These are phyloP conservation scores for Pichia rugopelliculosa DNA, from an alignment of 805 yeast species.

Conservation along the genomic window DNA sequence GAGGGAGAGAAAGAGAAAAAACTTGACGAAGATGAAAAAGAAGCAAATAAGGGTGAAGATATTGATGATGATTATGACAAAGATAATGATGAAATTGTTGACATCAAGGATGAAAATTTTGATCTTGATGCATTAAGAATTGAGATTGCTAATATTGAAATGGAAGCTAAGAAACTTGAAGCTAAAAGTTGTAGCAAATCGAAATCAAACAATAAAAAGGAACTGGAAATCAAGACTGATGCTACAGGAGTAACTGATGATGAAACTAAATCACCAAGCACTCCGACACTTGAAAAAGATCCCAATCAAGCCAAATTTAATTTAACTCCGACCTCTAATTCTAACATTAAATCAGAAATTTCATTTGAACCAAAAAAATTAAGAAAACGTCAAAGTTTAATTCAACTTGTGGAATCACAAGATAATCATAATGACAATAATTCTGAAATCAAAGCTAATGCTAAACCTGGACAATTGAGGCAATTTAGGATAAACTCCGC, in stretches of 20 bases:
- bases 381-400: slow-evolving; percentile 5
- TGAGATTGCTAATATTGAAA: slow-evolving; percentile 40
- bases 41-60: slow-evolving; percentile 8
- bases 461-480: slow-evolving; percentile 1
- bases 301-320: neutral
- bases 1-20: slow-evolving; percentile 30
- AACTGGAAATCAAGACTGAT: neutral
- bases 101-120: slow-evolving; percentile 27
- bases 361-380: neutral
- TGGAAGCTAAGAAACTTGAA: slow-evolving; percentile 23
- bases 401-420: slow-evolving; percentile 6
- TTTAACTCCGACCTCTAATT: slow-evolving; percentile 1
- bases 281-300: neutral
- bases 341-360: neutral
- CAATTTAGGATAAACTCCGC: slow-evolving; percentile 10
- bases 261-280: neutral
- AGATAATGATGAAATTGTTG: neutral
- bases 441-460: neutral
- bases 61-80: slow-evolving; percentile 15
- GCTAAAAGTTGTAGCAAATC: neutral
- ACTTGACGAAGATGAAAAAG: slow-evolving; percentile 15
- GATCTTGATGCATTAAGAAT: slow-evolving; percentile 37
- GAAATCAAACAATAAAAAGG: neutral
- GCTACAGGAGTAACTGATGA: neutral
- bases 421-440: neutral